Base-by-base conservation (phyloP, 805 yeast species). In the Wickerhamiella shivajii region DNA sequence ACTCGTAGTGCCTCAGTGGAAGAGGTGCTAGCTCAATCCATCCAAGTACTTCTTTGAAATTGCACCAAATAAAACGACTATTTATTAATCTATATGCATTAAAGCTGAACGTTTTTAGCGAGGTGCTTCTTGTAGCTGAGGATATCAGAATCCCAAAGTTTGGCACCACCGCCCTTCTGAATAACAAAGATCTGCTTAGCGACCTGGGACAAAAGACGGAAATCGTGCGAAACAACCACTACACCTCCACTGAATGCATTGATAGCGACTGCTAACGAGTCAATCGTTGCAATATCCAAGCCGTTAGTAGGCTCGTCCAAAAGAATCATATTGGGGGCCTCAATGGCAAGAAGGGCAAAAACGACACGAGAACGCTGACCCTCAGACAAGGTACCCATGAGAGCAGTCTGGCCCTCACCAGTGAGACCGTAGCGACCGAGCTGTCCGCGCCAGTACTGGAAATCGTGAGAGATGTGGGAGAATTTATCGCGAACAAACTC, bases 251-350 rank as follows among this genome's bases (percentile, higher is more conserved):
- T 79, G 69, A 80, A 90, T 20, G 72, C 77, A 46, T 84, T 76
- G 57, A 90, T 87, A 44, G 98, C 98, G 37, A 78, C 93, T 34
- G 96, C 98, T 51, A 90, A 68, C 27, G 98, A 90, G 63, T 90
- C 98, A 56, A 90, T 90, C 33, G 98, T 85, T 53, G 96, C 84
- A 51, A 90, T 87, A 68, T 90, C 98, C 61, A 90, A 69, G 70
- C 97, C 97, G 71, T 90, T 90, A 46, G 98, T 90, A 72, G 98
- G 98, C 76, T 90, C 98, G 68, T 90, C 98, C 63, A 90, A 68
- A 56, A 90, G 66, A 51, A 90, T 67, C 59, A 90, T 81, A 63
- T 90, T 90, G 53, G 98, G 98, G 43, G 79, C 65, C 64, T 90
- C 96, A 47, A 90, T 68, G 33, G 98, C 98, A 53, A 90, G 71